Evolutionary conservation across 192 early-diverging fungal species (phyloP).

Genomic region (Jimgerdemannia flammicorona): DNA sequence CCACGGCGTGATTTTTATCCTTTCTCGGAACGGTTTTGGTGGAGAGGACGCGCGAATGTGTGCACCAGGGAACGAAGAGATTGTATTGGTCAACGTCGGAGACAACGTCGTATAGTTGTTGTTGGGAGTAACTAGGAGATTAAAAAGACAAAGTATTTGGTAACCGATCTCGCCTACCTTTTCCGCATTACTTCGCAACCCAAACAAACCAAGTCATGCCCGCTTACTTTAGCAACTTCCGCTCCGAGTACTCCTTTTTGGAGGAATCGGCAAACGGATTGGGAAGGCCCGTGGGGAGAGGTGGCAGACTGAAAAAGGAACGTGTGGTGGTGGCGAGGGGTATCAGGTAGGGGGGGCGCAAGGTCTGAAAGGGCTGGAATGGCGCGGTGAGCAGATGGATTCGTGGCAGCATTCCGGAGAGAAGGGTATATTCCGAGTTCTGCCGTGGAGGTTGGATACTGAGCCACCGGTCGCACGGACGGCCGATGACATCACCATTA

Average conservation of each 20-base stretch:
- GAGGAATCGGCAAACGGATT: neutral
- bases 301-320: neutral
- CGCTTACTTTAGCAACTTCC: neutral
- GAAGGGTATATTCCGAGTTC: too few species aligned
- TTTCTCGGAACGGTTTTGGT: conserved; percentile 9
- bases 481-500: too few species aligned
- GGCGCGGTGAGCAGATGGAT: neutral
- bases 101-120: conserved; percentile 79
- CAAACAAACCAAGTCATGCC: neutral
- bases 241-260: neutral
- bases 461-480: too few species aligned
- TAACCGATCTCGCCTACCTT: too few species aligned
- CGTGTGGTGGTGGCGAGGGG: neutral
- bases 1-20: conserved; percentile 1
- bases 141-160: neutral
- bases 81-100: conserved; percentile 79
- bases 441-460: too few species aligned
- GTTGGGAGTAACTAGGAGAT: conserved; percentile 59
- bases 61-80: conserved; percentile 83
- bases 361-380: neutral
- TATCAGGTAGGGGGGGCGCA: neutral
- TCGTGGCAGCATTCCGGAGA: too few species aligned
- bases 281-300: neutral
- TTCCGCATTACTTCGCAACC: too few species aligned
- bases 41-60: conserved; percentile 54